Percentiles rank a stretch among this genome's conserved stretches.
These are phyloP conservation scores for Adansonia rubrostipa DNA, from an alignment of 441 rosid genomes.

Conservation along the genomic window DNA sequence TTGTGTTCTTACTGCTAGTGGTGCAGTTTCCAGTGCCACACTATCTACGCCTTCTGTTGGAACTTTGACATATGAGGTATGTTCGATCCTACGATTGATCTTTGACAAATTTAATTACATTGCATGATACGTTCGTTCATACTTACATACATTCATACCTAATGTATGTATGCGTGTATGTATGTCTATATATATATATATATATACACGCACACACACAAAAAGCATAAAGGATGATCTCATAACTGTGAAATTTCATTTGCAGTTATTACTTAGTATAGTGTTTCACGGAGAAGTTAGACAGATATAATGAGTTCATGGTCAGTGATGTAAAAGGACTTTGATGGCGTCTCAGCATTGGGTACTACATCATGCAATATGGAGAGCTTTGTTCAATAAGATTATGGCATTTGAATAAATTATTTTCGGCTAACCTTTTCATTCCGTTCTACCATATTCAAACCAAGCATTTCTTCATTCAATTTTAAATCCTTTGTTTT, in stretches of 20 bases:
- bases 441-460: no score
- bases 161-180: not conserved
- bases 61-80: slow-evolving; percentile 44
- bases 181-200: no score
- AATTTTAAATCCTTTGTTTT: no score
- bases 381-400: not conserved
- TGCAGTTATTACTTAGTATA: not conserved
- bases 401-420: no score
- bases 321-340: not conserved
- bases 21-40: slow-evolving; percentile 41
- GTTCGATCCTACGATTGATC: not conserved
- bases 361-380: not conserved
- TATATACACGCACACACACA: no score
- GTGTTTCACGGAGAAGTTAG: no score
- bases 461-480: no score
- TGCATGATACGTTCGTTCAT: not conserved
- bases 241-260: not conserved
- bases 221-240: not conserved
- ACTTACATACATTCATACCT: not conserved
- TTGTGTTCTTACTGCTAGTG: slow-evolving; percentile 50
- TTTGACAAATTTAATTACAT: not conserved
- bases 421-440: no score
- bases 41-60: slow-evolving; percentile 38
- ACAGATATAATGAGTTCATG: no score
- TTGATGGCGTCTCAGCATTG: not conserved